Base-by-base conservation (phyloP, 2,329 filamentous ascomycete species). In the Verticillium isaacii region DNA sequence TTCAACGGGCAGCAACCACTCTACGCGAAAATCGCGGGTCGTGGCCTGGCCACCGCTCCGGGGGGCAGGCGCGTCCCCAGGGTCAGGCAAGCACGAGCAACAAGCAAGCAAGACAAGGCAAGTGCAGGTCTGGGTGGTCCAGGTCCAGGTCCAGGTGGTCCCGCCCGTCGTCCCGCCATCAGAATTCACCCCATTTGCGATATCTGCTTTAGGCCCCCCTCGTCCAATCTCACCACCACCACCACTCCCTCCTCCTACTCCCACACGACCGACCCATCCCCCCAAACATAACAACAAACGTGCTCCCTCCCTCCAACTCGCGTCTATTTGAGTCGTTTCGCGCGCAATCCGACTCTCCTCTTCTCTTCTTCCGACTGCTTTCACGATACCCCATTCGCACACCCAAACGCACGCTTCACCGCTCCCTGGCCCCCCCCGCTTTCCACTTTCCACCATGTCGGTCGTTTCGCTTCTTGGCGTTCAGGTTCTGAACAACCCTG, bases 401-500 rank as follows among this genome's bases (percentile, higher is more conserved):
- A 59, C 45, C 3, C n/a, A 41, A 52, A 52, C 45, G 6, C 45
- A 25, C 45, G n/a, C 45, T 52, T 52, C 45, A 52, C 45, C 45
- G 45, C 45, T 58, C 19, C 57, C 59, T 60, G 54, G 29, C n/a
- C 23, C 62, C 57, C 52, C 62, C 37, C 36, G 17, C 55, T 57
- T 60, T 29, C 55, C 60, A 56, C 63, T 62, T 61, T 62, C 58
- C 71, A 72, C 60, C 68, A 97, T 97, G 95, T 97, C 95, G 74
- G 91, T 97, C 73, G 93, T 99, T 66, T 96, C 93, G 69, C 88
- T 99, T 63, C 87, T 99, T 68, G 94, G 94, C 73, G 95, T 99
- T 72, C 91, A 95, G 78, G 91, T 99, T 69, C 84, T 93, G 75
- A 98, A 99, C 86, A 99, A 99, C 81, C 95, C 95, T 72, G 93